phyloP scores from a whole-genome alignment of 2,329 filamentous ascomycete species.

The Aaosphaeria pasadenensis region DNA sequence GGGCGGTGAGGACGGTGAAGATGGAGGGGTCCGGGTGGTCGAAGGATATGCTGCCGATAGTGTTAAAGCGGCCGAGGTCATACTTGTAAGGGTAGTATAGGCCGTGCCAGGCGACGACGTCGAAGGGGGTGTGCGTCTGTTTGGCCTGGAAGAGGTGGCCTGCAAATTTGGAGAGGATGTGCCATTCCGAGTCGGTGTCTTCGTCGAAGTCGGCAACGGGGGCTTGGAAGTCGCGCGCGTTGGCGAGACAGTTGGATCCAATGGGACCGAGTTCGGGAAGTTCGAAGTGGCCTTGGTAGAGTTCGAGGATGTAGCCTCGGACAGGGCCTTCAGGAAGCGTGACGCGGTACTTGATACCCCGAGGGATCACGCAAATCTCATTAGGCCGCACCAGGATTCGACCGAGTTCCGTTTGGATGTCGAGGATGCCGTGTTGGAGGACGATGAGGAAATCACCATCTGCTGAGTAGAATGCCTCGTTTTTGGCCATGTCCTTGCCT shows the following conservation, averaged over 20 bases:
- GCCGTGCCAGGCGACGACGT: conserved; percentile 72
- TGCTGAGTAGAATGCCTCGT: conserved; percentile 77
- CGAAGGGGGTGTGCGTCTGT: conserved; percentile 66
- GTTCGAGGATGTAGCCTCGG: conserved; percentile 65
- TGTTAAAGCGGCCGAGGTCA: conserved; percentile 58
- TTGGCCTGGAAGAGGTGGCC: conserved; percentile 59
- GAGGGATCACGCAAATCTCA: conserved; percentile 65
- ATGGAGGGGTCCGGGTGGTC: conserved; percentile 68
- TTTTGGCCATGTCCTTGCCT: conserved; percentile 71
- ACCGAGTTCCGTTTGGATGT: conserved; percentile 68
- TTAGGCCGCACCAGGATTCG: conserved; percentile 62
- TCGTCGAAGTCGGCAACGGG: conserved; percentile 59
- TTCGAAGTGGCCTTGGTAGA: conserved; percentile 63
- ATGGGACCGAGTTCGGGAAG: conserved; percentile 66
- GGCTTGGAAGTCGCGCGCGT: conserved; percentile 62
- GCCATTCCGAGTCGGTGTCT: conserved; percentile 54
- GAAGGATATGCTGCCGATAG: conserved; percentile 54
- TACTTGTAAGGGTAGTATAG: conserved; percentile 62
- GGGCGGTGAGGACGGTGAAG: conserved; percentile 65
- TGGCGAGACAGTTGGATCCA: conserved; percentile 64
- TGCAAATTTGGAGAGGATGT: conserved; percentile 60
- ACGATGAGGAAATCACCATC: conserved; percentile 68
- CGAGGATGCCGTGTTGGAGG: conserved; percentile 61
- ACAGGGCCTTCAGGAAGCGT: conserved; percentile 58
- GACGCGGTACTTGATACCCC: conserved; percentile 64